These are phyloP conservation scores for Venustampulla echinocandica DNA, from an alignment of 495 filamentous ascomycete genomes.

Conservation along the genomic window DNA sequence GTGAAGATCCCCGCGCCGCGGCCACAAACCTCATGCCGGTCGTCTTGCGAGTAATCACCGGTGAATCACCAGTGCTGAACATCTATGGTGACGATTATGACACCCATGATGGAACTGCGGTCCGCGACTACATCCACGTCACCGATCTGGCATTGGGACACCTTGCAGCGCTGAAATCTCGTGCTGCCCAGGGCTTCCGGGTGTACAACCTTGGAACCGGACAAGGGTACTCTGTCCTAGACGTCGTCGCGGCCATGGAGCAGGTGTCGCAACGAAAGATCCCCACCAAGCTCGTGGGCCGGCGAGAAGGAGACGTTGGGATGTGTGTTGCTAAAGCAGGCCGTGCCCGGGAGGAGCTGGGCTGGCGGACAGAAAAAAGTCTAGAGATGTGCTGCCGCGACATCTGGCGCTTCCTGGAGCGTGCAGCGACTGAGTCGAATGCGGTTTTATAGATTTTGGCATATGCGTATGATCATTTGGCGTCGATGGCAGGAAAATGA, in stretches of 20 bases:
- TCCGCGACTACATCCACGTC: slow-evolving; percentile 61
- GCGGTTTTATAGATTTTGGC: neutral
- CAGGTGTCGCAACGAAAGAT: slow-evolving; percentile 7
- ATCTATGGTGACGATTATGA: slow-evolving; percentile 59
- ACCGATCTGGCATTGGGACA: slow-evolving; percentile 59
- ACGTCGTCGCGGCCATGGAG: slow-evolving; percentile 13
- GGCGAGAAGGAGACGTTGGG: slow-evolving; percentile 12
- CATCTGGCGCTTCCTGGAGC: slow-evolving; percentile 13
- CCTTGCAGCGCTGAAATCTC: slow-evolving; percentile 42
- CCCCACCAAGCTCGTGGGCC: slow-evolving; percentile 6
- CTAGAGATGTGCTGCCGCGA: slow-evolving; percentile 11
- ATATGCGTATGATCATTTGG: neutral
- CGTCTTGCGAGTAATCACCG: slow-evolving; percentile 50
- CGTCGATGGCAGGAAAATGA: neutral
- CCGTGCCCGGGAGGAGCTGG: slow-evolving; percentile 6
- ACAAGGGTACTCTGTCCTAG: slow-evolving; percentile 10
- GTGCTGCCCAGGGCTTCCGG: slow-evolving; percentile 6
- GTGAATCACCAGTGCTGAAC: slow-evolving; percentile 40
- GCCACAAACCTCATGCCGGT: slow-evolving; percentile 59
- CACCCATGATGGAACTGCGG: slow-evolving; percentile 62
- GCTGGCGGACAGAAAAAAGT: slow-evolving; percentile 13
- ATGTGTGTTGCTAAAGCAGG: slow-evolving; percentile 10
- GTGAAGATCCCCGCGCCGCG: slow-evolving; percentile 52
- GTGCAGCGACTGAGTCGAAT: slow-evolving; percentile 3
- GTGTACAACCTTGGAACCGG: slow-evolving; percentile 16